Conservation (phyloP, 1,139 yeast species). For the Tardiomyces blankii region DNA sequence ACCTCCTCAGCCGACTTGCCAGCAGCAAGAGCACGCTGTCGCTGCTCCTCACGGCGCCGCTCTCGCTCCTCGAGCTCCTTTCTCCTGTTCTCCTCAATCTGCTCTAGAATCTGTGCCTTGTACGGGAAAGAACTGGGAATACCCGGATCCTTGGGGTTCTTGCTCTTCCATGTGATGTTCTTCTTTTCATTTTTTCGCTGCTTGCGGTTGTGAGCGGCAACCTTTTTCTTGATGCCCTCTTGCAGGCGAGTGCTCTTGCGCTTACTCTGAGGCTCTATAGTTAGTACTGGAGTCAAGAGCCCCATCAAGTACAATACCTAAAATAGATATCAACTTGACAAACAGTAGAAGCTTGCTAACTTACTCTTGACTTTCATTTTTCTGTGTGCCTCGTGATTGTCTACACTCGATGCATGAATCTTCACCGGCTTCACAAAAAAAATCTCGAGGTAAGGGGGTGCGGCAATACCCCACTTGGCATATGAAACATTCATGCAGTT, state of each 20-base stretch:
- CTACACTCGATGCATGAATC: too few relatives aligned
- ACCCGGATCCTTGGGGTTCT: constrained; percentile 76
- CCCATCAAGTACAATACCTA: too few relatives aligned
- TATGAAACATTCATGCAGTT: too few relatives aligned
- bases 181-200: constrained; percentile 72
- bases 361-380: too few relatives aligned
- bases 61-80: constrained; percentile 52
- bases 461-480: too few relatives aligned
- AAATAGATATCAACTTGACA: too few relatives aligned
- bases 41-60: constrained; percentile 35
- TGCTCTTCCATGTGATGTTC: constrained; percentile 89
- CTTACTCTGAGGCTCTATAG: constrained; percentile 63
- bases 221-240: constrained; percentile 93
- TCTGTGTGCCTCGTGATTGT: too few relatives aligned
- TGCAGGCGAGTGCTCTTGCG: constrained; percentile 85
- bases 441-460: too few relatives aligned
- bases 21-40: constrained; percentile 35
- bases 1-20: constrained; percentile 29
- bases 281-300: too few relatives aligned
- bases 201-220: constrained; percentile 83
- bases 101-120: constrained; percentile 70
- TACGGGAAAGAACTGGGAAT: constrained; percentile 93
- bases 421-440: too few relatives aligned
- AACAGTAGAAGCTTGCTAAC: too few relatives aligned
- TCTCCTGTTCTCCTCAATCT: constrained; percentile 66